phyloP scores from a whole-genome alignment of 2,329 filamentous ascomycete genomes.

The Talaromyces sp. region DNA sequence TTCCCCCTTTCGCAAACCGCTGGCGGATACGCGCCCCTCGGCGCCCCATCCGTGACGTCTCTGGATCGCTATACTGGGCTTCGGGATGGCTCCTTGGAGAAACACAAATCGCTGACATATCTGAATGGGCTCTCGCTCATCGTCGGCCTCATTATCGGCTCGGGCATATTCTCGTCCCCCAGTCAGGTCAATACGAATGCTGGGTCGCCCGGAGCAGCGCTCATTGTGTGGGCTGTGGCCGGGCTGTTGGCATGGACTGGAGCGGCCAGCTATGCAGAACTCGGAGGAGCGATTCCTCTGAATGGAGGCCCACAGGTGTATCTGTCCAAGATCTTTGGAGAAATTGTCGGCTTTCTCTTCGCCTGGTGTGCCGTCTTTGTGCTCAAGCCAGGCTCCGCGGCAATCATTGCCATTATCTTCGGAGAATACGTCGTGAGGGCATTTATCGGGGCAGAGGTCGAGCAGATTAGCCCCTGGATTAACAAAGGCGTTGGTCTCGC shows the following conservation, averaged over 20 bases:
- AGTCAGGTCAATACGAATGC: constrained; percentile 88
- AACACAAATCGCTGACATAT: constrained; percentile 92
- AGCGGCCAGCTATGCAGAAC: constrained; percentile 87
- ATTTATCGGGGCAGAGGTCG: constrained; percentile 77
- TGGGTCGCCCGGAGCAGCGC: constrained; percentile 80
- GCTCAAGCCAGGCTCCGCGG: constrained; percentile 84
- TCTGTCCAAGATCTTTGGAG: constrained; percentile 91
- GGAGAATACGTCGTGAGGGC: constrained; percentile 94
- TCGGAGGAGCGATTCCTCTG: constrained; percentile 89
- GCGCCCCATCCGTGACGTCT: constrained; percentile 58
- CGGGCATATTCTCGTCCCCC: constrained; percentile 91
- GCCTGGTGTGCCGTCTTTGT: constrained; percentile 95
- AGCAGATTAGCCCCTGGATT: constrained; percentile 76
- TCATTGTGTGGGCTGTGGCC: constrained; percentile 87
- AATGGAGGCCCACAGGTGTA: constrained; percentile 95
- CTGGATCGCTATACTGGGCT: constrained; percentile 52
- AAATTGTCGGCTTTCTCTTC: constrained; percentile 87
- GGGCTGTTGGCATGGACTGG: constrained; percentile 96
- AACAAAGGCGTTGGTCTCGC: constrained; percentile 80
- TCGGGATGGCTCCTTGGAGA: constrained; percentile 78
- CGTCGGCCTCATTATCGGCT: constrained; percentile 89
- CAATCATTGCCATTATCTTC: constrained; percentile 96
- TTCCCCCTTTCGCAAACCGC: constrained; percentile 85
- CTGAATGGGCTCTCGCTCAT: constrained; percentile 88
- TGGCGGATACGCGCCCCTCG: constrained; percentile 78